Base-by-base conservation (phyloP, 2,329 filamentous ascomycete genomes). In the Leptographium lundbergii region DNA sequence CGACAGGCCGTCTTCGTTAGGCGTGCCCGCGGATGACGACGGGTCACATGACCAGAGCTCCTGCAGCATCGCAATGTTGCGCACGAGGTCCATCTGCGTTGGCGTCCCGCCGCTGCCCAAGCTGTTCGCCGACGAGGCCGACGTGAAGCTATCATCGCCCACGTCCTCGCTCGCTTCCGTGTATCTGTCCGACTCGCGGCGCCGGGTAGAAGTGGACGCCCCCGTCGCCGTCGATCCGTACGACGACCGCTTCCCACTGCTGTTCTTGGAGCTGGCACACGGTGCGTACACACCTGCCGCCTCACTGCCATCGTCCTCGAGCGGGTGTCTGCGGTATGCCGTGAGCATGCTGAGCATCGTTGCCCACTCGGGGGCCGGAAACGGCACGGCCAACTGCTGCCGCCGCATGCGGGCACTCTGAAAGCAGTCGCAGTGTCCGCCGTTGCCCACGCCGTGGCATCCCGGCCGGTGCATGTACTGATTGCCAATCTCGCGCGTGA, bases 51-150 rank as follows among this genome's bases (percentile, higher is more conserved):
- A 85, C 76, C 79, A 84, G 42, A 86, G 75, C 72, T 86, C 83
- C 68, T 86, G 83, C 68, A 84, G 82, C 82, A 86, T 86, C 67
- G 81, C 81, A 53, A 85, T 81, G 68, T 79, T 78, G 63, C 77
- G 74, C 57, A 85, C 76, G 59, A 84, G 74, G 51, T 84, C 80
- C 65, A 79, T 79, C 63, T 78, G 77, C 1, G 77, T 77, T 25
- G 69, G 69, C 19, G 57, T 34, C 57, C 48, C 59, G 27, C 17
- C 14, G 56, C 64, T 61, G 63, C 57, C 66, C 59, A 57, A 65
- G 64, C 65, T 66, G 34, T 57, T 62, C 45, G 57, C 65, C 34
- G 36, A 64, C 57, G 62, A 66, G 56, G 51, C 65, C 25, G 63
- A 48, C 63, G 66, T 55, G 25, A 64, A 64, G 60, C 63, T 64